These are phyloP conservation scores for Prunus armeniaca DNA, from an alignment of 306 rosid genomes.

Conservation along the genomic window DNA sequence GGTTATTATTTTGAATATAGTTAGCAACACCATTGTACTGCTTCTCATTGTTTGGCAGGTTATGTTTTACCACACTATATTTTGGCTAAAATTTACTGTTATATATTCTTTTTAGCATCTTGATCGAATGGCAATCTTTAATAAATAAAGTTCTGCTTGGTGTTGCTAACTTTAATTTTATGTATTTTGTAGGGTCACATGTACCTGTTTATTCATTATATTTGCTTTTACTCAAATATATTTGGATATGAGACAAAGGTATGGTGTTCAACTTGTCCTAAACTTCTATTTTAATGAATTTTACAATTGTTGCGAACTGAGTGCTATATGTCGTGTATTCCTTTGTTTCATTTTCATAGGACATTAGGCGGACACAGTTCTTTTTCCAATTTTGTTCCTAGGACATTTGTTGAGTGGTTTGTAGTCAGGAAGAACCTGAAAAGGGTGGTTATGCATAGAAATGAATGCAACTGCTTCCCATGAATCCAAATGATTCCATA, in stretches of 20 bases:
- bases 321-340: not conserved
- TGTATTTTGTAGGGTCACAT: constrained; percentile 78
- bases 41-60: constrained; percentile 9
- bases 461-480: not conserved
- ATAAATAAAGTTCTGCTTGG: constrained; percentile 13
- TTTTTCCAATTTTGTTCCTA: not conserved
- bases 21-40: not conserved
- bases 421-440: not conserved
- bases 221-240: constrained; percentile 95
- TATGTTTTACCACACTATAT: not conserved
- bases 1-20: not conserved
- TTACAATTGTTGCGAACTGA: not conserved
- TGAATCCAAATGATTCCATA: not conserved
- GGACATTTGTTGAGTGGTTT: not conserved
- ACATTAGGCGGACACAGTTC: not conserved
- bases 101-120: not conserved
- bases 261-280: constrained; percentile 20
- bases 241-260: constrained; percentile 98
- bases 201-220: constrained; percentile 73
- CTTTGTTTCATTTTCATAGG: not conserved
- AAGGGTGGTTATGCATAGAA: not conserved
- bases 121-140: constrained; percentile 12
- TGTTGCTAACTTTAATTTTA: constrained; percentile 32
- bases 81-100: not conserved
- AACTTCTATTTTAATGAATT: not conserved